Base-by-base conservation (phyloP, 495 filamentous ascomycete genomes). In the Articulospora tetracladia region DNA sequence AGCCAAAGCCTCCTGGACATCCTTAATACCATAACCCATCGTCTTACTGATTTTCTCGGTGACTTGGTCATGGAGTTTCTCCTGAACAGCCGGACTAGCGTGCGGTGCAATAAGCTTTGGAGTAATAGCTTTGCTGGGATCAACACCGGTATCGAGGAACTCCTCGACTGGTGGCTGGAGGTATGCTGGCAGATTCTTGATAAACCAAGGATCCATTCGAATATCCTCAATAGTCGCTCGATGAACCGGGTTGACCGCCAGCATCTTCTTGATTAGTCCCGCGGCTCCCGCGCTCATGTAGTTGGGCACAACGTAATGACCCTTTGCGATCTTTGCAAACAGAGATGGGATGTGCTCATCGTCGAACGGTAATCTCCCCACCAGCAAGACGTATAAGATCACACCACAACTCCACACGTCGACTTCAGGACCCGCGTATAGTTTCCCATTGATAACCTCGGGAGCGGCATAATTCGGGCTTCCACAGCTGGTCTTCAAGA, bases 401-500 rank as follows among this genome's bases (percentile, higher is more conserved):
- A 98, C 95, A 67, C 94, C 94, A 69, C 93, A 98, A 74, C 94
- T 98, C 94, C 94, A 98, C 10, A 98, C 95, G 72, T 98, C 94
- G 47, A 98, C 94, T 73, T 98, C 94, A 1, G 95, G 94, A 1
- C 94, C 94, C 25, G 94, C 94, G 68, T 98, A 98, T 55, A 98
- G 79, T 79, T 98, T 98, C 15, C 94, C 94, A 47, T 90, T 92
- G 66, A 98, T 98, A 61, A 98, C 94, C 72, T 98, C 94, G 1
- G 94, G 94, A 3, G 94, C 94, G 20, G 94, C 94, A 72, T 98
- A 98, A 72, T 98, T 98, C 19, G 94, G 94, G 65, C 92, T 97
- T 55, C 94, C 94, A 71, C 94, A 98, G 74, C 92, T 97, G 0
- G 94, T 98, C 76, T 97, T 97, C 66, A 98, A 83, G 72, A 98